Evolutionary conservation across 2,329 filamentous ascomycete genomes (phyloP), one percentile per base, ranked within the genome.

Genomic region (Coniosporium tulheliwenetii): DNA sequence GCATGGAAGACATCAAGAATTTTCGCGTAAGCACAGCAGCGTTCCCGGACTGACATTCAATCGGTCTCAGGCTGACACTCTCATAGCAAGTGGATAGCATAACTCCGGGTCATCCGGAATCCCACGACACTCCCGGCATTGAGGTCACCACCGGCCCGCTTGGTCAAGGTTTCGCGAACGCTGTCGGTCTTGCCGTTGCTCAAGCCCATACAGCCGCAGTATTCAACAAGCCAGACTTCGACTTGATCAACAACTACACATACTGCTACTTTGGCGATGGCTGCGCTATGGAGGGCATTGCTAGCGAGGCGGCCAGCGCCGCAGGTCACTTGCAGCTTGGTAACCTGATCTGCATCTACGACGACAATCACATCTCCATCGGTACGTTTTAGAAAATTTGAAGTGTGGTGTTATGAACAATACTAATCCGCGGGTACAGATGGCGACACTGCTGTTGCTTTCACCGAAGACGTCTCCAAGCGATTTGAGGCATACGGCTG

Each of bases 131-230:
- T 55, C 85, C 87, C 51, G 91, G 91, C 67, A 70, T 98, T 58
- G 91, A 98, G 71, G 91, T 98, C 56, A 98, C 91, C 62, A 98
- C 91, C 53, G 91, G 91, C 50, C 91, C 91, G 61, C 83, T 98
- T 44, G 91, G 91, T 50, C 91, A 98, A 70, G 91, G 91, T 75
- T 85, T 98, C 66, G 77, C 79, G 66, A 98, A 96, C 63, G 87
- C 91, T 54, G 91, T 98, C 56, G 91, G 91, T 79, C 79, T 98
- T 56, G 91, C 91, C 61, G 91, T 98, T 60, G 91, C 86, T 46
- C 85, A 96, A 73, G 82, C 82, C 49, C 89, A 98, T 69, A 85
- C 83, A 46, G 85, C 75, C 44, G 91, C 81, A 54, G 73, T 75
- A 60, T 98, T 93, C 79, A 98, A 98, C 81, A 95, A 93, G 77